Evolutionary conservation across 225 moss, liverwort and hornwort species (phyloP).

Genomic region (Sphagnum contortum): DNA sequence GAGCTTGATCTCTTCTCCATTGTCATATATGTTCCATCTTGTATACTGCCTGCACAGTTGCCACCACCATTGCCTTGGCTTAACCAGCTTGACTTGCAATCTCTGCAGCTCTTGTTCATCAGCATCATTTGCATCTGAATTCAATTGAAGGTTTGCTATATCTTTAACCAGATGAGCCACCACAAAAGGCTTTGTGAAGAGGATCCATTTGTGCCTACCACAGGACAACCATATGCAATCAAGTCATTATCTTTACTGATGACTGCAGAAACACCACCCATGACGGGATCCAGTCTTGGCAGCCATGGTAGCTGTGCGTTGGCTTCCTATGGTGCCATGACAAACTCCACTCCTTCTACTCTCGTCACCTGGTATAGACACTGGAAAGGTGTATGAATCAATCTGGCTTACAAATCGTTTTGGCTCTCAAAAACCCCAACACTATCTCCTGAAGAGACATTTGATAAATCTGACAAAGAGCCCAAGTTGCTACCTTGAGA

Average conservation of each 20-base stretch:
- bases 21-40: conserved; percentile 46
- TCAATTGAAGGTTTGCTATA: too few relatives aligned
- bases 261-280: conserved; percentile 33
- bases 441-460: too few relatives aligned
- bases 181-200: too few relatives aligned
- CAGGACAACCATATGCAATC: conserved; percentile 44
- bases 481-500: conserved; percentile 25
- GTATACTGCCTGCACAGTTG: conserved; percentile 25
- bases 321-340: conserved; percentile 54
- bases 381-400: too few relatives aligned
- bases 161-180: too few relatives aligned
- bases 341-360: conserved; percentile 29
- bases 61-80: too few relatives aligned
- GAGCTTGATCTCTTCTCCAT: conserved; percentile 25
- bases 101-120: too few relatives aligned
- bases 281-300: conserved; percentile 11
- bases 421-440: too few relatives aligned
- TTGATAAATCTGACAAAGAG: too few relatives aligned
- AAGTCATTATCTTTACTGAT: conserved; percentile 51
- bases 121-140: too few relatives aligned
- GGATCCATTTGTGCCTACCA: conserved; percentile 10
- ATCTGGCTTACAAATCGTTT: too few relatives aligned
- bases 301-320: conserved; percentile 50
- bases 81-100: too few relatives aligned
- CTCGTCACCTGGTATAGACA: conserved; percentile 20